Evolutionary conservation across 2,329 filamentous ascomycete genomes (phyloP), one percentile per base, ranked within the genome.

Genomic region (Kalaharituber pfeilii): DNA sequence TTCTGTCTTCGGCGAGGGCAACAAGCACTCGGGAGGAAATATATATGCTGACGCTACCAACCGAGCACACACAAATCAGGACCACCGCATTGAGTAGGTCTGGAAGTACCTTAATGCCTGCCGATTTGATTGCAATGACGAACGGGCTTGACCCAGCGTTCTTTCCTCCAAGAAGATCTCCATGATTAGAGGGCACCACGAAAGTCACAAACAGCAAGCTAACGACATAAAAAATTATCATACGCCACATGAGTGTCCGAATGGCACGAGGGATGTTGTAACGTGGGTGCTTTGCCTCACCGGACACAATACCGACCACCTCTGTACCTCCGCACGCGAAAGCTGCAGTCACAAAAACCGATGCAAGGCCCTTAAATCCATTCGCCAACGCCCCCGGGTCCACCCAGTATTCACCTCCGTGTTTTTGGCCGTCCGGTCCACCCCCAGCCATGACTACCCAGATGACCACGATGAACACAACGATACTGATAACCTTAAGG

Each of bases 11-110:
- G 24, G 72, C 72, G 18, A 78, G 69, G 5, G 76, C 75, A 44
- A 75, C 73, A 9, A 79, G 67, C 1, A 75, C 78, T 54, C 77
- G 73, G 2, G 75, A 77, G 2, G 71, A 74, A 59, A 74, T 76
- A 60, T 75, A 80, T 2, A 75, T 73, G 60, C 72, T 72, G 1
- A 75, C 78, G 60, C 78, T 77, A 61, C 75, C 77, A 47, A 80
- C 76, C 36, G 71, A 75, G 50, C 80, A 67, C 29, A 80, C 77
- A 4, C 76, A 75, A 39, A 80, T 73, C 49, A 80, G 71, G 62
- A 83, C 79, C 52, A 82, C 74, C 15, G 74, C 78, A 65, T 84
- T 84, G 71, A 84, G 79, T 58, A 84, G 75, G 24, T 73, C 74
- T 24, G 79, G 78, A 13, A 84, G 72, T 2, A 74, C 75, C 1